Conservation (phyloP, 148 eudicot genomes). For the Salicornia ramosissima region DNA sequence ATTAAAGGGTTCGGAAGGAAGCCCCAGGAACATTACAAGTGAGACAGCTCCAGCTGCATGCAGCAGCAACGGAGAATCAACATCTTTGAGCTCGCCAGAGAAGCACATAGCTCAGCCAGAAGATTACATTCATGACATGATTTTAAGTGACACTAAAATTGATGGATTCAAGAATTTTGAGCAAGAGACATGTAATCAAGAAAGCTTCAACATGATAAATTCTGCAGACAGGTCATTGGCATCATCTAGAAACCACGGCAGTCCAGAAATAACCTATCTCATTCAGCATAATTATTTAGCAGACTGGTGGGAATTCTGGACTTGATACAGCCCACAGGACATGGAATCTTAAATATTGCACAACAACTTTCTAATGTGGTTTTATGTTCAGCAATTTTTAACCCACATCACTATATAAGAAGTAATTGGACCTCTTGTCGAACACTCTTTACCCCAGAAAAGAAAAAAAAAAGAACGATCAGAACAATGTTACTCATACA, state of each 20-base stretch:
- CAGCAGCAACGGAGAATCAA: constrained; percentile 13
- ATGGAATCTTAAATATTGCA: neutral
- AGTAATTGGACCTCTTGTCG: neutral
- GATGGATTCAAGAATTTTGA: neutral
- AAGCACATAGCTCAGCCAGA: constrained; percentile 11
- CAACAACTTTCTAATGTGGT: neutral
- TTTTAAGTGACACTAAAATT: neutral
- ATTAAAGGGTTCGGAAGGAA: constrained; percentile 29
- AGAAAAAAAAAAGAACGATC: neutral
- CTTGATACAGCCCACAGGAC: neutral
- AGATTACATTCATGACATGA: constrained; percentile 9
- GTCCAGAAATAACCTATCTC: constrained; percentile 24
- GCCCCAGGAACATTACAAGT: constrained; percentile 15
- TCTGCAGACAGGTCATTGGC: constrained; percentile 20
- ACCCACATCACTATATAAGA: no score
- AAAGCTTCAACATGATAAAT: constrained; percentile 16
- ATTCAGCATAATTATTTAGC: constrained; percentile 20
- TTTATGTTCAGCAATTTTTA: neutral
- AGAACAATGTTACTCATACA: neutral
- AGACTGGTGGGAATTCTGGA: constrained; percentile 36
- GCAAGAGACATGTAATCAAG: constrained; percentile 8
- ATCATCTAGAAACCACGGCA: constrained; percentile 23
- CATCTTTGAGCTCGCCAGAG: neutral
- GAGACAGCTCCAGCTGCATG: constrained; percentile 13
- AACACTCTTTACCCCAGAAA: neutral